Evolutionary conservation across 1,284 basidiomycete genomes (phyloP), one percentile per base, ranked within the genome.

Genomic region (Naganishia sp.): DNA sequence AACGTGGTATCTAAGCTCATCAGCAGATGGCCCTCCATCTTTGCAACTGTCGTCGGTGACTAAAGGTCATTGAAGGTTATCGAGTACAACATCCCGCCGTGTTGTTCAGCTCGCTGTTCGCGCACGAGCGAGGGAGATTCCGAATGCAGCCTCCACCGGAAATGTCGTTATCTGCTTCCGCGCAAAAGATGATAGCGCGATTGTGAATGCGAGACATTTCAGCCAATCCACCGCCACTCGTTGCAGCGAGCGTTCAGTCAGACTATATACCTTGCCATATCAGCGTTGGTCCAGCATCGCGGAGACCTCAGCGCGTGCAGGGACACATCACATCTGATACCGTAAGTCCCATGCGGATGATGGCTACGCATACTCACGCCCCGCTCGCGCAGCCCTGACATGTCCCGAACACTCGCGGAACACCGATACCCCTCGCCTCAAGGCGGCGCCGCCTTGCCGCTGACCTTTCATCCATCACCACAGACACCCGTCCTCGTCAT

Each of bases 391-490:
- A 39, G 35, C 35, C 35, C 18, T 6, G 47, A 15, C 6, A 51
- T 43, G 32, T 42, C 58, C 35, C 47, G 39, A 51, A 23, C 32
- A 32, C 23, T 23, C 39, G 41, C 42, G 58, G 41, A 61, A 35
- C 58, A 61, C 11, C 58, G 47, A 18, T 82, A 75, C 70, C 75
- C 80, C 1, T 57, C 69, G 2, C 77, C 80, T 1, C 70, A 68
- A 51, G 67, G 70, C 28, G 90, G 90, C 17, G 90, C 88, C 0
- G 90, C 91, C 3, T 84, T 95, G 9, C 77, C 94, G 3, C 84
- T 94, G 31, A 89, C 90, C 0, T 92, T 94, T 79, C 85, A 83
- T 65, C 81, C 82, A 15, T 58, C 67, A 39, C 74, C 78, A 52
- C 83, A 83, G 62, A 81, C 80, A 0, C 55, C 60, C 15, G 83